phyloP scores from a whole-genome alignment of 192 early-diverging fungal genomes.

The Coemansia sp. region DNA sequence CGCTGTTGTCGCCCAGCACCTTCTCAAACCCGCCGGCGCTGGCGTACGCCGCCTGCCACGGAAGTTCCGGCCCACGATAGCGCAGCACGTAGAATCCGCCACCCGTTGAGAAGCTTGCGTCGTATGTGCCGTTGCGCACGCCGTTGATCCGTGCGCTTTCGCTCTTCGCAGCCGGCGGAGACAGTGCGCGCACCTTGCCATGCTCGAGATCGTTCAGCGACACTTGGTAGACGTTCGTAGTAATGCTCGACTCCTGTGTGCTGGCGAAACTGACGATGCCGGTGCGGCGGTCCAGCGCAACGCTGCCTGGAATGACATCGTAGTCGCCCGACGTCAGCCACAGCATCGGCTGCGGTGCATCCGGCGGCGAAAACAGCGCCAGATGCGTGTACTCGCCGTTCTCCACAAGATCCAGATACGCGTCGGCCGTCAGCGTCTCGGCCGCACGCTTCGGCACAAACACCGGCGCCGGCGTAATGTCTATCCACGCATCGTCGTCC shows the following conservation, averaged over 20 bases:
- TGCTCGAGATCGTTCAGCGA: slow-evolving; percentile 31
- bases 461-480: slow-evolving; percentile 50
- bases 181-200: slow-evolving; percentile 18
- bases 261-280: slow-evolving; percentile 53
- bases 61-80: slow-evolving; percentile 85
- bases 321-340: slow-evolving; percentile 72
- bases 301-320: slow-evolving; percentile 60
- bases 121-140: slow-evolving; percentile 57
- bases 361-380: slow-evolving; percentile 61
- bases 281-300: slow-evolving; percentile 38
- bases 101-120: slow-evolving; percentile 69
- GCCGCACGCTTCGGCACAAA: slow-evolving; percentile 37
- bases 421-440: slow-evolving; percentile 38
- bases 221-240: slow-evolving; percentile 51
- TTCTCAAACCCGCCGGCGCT: slow-evolving; percentile 55
- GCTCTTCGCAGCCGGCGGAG: slow-evolving; percentile 35
- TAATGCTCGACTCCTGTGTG: slow-evolving; percentile 42
- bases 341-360: slow-evolving; percentile 49
- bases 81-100: slow-evolving; percentile 71
- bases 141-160: slow-evolving; percentile 23
- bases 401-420: slow-evolving; percentile 68
- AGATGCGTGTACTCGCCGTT: slow-evolving; percentile 69
- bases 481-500: slow-evolving; percentile 76
- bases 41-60: slow-evolving; percentile 71
- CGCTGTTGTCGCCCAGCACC: slow-evolving; percentile 61